Conservation (phyloP, 306 rosid species). For the Hippophae tibetana region DNA sequence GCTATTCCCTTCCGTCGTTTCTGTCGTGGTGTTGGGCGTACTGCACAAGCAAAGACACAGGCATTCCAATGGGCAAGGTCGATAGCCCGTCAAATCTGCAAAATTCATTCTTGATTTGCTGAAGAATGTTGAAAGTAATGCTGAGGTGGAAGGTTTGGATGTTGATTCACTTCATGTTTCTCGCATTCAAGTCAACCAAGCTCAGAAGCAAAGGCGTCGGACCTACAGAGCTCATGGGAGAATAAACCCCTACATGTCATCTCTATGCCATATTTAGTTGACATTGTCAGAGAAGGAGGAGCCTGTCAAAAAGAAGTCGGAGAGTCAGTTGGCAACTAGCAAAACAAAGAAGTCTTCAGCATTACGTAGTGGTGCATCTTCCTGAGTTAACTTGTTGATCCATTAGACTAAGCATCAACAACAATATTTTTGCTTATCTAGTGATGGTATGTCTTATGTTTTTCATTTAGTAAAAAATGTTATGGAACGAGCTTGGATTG, state of each 20-base stretch:
- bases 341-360: constrained; percentile 17
- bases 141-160: constrained; percentile 48
- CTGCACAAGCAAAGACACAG: constrained; percentile 50
- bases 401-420: no score
- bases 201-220: constrained; percentile 44
- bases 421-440: background rate
- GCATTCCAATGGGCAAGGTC: constrained; percentile 50
- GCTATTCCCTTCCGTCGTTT: constrained; percentile 51
- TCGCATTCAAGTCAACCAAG: constrained; percentile 52
- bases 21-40: constrained; percentile 42
- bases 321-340: constrained; percentile 30
- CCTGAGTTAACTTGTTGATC: background rate
- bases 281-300: constrained; percentile 46
- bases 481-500: no score
- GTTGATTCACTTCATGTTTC: constrained; percentile 40
- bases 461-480: background rate
- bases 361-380: constrained; percentile 21
- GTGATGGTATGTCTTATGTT: background rate
- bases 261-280: constrained; percentile 53
- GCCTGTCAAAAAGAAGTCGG: constrained; percentile 40
- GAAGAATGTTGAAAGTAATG: constrained; percentile 52
- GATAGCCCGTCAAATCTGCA: constrained; percentile 49
- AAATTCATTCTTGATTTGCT: constrained; percentile 34
- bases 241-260: constrained; percentile 56
- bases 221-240: constrained; percentile 56